phyloP scores from a whole-genome alignment of 2,329 filamentous ascomycete genomes.

The Ophiostoma sp. region DNA sequence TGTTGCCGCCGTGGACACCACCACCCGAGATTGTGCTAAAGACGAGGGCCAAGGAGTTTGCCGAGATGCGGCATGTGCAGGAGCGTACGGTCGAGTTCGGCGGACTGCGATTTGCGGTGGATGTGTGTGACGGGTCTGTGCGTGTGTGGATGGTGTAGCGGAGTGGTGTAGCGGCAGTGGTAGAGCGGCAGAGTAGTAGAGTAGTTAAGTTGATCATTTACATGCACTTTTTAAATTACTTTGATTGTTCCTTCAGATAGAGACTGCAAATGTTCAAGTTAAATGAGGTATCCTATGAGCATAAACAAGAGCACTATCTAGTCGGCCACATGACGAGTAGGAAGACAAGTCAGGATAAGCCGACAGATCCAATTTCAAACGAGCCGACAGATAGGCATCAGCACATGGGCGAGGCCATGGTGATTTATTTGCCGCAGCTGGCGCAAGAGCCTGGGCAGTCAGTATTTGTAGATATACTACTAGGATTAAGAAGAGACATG shows the following conservation, averaged over 20 bases:
- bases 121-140: conserved; percentile 22
- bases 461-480: neutral
- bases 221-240: too few species aligned
- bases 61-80: conserved; percentile 14
- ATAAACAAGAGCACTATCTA: too few species aligned
- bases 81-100: conserved; percentile 2
- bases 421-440: conserved; percentile 35
- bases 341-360: too few species aligned
- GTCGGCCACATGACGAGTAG: too few species aligned
- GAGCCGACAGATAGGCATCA: neutral
- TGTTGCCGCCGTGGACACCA: conserved; percentile 15
- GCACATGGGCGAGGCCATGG: neutral
- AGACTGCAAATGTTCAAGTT: too few species aligned
- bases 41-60: conserved; percentile 9
- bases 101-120: conserved; percentile 23
- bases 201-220: too few species aligned
- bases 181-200: neutral
- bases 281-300: too few species aligned
- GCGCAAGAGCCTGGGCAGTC: conserved; percentile 33
- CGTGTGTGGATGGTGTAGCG: conserved; percentile 21
- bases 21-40: neutral
- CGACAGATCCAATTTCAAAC: neutral
- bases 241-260: too few species aligned
- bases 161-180: neutral
- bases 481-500: neutral